Percentiles rank a stretch among this genome's conserved stretches.
phyloP scores from a whole-genome alignment of 1,139 yeast genomes.

The Magnusiomyces sp. region DNA sequence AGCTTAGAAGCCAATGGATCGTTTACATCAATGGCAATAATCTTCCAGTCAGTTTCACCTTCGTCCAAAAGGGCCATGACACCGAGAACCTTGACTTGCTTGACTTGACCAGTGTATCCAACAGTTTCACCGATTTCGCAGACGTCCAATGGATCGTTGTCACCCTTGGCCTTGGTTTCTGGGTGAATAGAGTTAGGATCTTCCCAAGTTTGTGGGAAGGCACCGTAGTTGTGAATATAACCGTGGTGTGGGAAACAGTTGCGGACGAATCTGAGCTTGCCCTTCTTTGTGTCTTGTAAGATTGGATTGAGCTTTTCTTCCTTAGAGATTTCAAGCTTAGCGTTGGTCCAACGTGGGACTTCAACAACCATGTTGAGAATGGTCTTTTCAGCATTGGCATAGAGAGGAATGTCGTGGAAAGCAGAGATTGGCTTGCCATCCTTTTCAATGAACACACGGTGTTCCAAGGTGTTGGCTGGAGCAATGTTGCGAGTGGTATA shows the following conservation, averaged over 20 bases:
- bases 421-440: constrained; percentile 63
- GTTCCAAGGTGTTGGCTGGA: constrained; percentile 85
- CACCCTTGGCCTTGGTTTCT: constrained; percentile 60
- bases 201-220: constrained; percentile 95
- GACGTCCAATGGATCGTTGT: constrained; percentile 85
- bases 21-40: constrained; percentile 62
- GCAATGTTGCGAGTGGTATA: constrained; percentile 61
- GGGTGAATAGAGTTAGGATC: constrained; percentile 62
- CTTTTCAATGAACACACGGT: constrained; percentile 68
- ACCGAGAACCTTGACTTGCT: constrained; percentile 77
- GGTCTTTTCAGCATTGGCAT: constrained; percentile 52
- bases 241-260: constrained; percentile 89
- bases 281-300: constrained; percentile 78
- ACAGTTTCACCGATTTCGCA: constrained; percentile 78
- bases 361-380: constrained; percentile 83
- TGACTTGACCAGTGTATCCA: constrained; percentile 65
- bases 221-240: constrained; percentile 88
- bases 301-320: constrained; percentile 61
- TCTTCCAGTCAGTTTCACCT: constrained; percentile 93
- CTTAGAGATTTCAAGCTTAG: constrained; percentile 46
- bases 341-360: constrained; percentile 87
- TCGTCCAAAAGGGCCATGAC: constrained; percentile 83
- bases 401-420: constrained; percentile 78
- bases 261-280: constrained; percentile 71
- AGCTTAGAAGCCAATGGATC: constrained; percentile 72